Conservation (phyloP, 805 yeast species). For the Pichia insulana region DNA sequence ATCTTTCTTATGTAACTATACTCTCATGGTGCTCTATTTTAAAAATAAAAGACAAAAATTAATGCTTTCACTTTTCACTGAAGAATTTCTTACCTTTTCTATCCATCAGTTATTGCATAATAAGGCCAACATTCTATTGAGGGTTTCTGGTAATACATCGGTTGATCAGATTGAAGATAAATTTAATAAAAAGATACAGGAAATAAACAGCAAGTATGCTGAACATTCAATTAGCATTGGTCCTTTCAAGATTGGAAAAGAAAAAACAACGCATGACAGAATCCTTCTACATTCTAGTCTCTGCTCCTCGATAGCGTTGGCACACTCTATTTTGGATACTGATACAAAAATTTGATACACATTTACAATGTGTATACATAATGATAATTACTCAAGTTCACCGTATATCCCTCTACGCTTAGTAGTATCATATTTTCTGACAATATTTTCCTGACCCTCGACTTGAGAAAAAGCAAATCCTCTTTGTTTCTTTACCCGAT, state of each 20-base stretch:
- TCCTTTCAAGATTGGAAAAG: background rate
- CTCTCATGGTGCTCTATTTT: background rate
- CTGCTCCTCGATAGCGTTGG: too few relatives aligned
- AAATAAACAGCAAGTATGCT: background rate
- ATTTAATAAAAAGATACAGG: background rate
- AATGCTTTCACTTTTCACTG: background rate
- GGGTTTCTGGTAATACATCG: background rate
- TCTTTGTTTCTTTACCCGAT: constrained; percentile 94
- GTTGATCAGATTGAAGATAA: background rate
- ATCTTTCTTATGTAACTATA: constrained; percentile 1
- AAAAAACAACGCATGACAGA: too few relatives aligned
- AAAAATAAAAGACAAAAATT: background rate
- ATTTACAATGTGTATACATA: background rate
- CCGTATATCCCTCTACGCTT: constrained; percentile 39
- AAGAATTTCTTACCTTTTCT: background rate
- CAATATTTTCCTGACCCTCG: constrained; percentile 85
- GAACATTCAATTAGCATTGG: background rate
- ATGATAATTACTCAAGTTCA: constrained; percentile 20
- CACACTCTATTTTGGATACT: too few relatives aligned
- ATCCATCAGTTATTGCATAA: constrained; percentile 1
- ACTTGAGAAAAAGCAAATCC: constrained; percentile 98
- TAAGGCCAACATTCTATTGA: background rate
- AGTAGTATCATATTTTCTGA: constrained; percentile 93
- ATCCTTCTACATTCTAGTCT: too few relatives aligned
- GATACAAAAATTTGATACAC: too few relatives aligned